Percentiles rank a stretch among this genome's conserved stretches.
These are phyloP conservation scores for Magnusiomyces sp. DNA, from an alignment of 1,139 yeast species.

Conservation along the genomic window DNA sequence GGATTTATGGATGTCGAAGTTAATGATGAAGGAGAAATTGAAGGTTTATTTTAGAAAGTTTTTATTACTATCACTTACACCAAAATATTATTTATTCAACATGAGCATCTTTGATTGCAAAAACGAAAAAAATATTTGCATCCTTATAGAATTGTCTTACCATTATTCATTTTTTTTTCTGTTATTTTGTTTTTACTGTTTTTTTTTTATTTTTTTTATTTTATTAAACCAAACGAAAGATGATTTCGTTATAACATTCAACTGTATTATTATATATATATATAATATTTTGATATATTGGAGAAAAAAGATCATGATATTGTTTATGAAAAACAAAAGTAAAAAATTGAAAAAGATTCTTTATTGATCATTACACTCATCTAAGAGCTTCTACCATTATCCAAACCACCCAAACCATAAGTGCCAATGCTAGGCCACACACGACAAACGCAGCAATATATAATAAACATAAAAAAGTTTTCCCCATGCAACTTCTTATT, in stretches of 20 bases:
- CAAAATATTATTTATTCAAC: background rate
- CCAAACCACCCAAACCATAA: too few species aligned
- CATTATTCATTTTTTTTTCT: background rate
- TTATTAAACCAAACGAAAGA: too few species aligned
- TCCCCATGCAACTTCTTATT: too few species aligned
- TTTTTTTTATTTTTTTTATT: background rate
- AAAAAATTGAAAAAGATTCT: too few species aligned
- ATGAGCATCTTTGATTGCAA: slow-evolving; percentile 11
- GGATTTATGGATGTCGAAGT: slow-evolving; percentile 98
- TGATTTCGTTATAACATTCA: too few species aligned
- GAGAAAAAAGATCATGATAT: background rate
- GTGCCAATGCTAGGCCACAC: too few species aligned
- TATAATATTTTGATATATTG: background rate
- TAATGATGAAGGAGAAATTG: slow-evolving; percentile 86
- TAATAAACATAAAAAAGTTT: too few species aligned
- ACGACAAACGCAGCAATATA: too few species aligned
- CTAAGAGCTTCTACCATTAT: too few species aligned
- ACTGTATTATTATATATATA: too few species aligned
- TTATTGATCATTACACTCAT: too few species aligned
- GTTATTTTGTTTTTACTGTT: too few species aligned
- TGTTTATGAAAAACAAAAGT: background rate
- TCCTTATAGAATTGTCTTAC: background rate
- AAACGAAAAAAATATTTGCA: background rate
- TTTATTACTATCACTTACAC: background rate
- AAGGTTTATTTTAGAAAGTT: slow-evolving; percentile 71